Evolutionary conservation across 768 basidiomycete species (phyloP).

Genomic region (Favolaschia claudopus): DNA sequence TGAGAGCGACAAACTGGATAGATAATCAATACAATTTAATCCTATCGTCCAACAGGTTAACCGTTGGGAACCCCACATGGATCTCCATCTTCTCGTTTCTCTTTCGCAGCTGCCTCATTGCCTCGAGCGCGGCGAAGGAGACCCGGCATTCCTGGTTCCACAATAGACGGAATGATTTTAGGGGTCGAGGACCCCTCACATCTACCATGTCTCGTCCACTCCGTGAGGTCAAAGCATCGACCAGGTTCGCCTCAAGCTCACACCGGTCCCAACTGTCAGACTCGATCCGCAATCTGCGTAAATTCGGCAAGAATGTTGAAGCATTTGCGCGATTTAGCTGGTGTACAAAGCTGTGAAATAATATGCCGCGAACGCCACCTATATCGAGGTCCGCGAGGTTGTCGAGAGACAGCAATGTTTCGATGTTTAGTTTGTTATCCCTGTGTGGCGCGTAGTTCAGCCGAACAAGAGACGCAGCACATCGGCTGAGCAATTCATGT

Average conservation of each 20-base stretch:
- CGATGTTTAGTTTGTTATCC: neutral
- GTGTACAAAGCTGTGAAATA: neutral
- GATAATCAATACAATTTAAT: too few relatives aligned
- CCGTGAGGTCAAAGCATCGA: neutral
- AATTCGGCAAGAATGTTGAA: neutral
- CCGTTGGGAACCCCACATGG: too few relatives aligned
- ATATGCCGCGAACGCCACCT: neutral
- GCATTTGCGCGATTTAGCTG: neutral
- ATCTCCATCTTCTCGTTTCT: too few relatives aligned
- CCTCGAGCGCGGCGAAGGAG: too few relatives aligned
- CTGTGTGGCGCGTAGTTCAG: conserved; percentile 2
- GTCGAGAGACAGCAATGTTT: neutral
- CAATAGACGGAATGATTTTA: neutral
- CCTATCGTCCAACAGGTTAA: too few relatives aligned
- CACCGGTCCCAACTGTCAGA: neutral
- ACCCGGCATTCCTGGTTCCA: neutral
- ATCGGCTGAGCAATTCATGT: neutral
- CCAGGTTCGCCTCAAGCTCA: neutral
- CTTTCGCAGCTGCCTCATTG: too few relatives aligned
- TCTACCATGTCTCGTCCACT: neutral
- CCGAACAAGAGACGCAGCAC: neutral
- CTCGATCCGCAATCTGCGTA: neutral
- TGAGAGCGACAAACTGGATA: too few relatives aligned
- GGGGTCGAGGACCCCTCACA: too few relatives aligned
- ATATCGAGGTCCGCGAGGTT: neutral